Conservation (phyloP, 805 yeast genomes). For the Candida anglica region DNA sequence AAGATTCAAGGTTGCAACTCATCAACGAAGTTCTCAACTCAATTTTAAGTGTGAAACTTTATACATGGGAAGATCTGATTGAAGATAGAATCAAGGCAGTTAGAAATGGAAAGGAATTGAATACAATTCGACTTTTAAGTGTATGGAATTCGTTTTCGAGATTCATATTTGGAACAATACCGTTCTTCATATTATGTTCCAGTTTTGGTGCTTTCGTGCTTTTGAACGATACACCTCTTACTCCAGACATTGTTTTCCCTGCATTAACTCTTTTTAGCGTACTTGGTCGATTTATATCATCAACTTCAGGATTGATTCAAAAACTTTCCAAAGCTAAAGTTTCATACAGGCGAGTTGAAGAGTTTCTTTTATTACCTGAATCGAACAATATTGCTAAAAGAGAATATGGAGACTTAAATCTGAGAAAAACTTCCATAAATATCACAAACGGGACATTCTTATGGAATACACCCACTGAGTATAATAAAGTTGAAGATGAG, state of each 20-base stretch:
- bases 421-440: constrained; percentile 53
- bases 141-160: constrained; percentile 62
- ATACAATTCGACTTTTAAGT: constrained; percentile 72
- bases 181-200: constrained; percentile 82
- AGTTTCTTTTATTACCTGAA: constrained; percentile 72
- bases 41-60: constrained; percentile 86
- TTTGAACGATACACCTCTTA: constrained; percentile 56
- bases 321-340: constrained; percentile 85
- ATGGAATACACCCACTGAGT: constrained; percentile 78
- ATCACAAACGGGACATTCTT: constrained; percentile 67
- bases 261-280: constrained; percentile 86
- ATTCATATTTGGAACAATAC: constrained; percentile 82
- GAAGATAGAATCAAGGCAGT: constrained; percentile 68
- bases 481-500: constrained; percentile 50
- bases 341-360: constrained; percentile 68
- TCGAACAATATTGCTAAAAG: constrained; percentile 74
- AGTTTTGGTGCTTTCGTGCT: constrained; percentile 78
- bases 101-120: constrained; percentile 83
- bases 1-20: constrained; percentile 88
- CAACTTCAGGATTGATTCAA: constrained; percentile 86
- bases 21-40: constrained; percentile 86
- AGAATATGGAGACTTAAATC: constrained; percentile 40
- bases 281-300: constrained; percentile 86
- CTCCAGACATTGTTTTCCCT: constrained; percentile 90
- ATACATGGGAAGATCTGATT: constrained; percentile 94